Conservation (phyloP, 169 alveolate species). For the Amoebophrya sp. region DNA sequence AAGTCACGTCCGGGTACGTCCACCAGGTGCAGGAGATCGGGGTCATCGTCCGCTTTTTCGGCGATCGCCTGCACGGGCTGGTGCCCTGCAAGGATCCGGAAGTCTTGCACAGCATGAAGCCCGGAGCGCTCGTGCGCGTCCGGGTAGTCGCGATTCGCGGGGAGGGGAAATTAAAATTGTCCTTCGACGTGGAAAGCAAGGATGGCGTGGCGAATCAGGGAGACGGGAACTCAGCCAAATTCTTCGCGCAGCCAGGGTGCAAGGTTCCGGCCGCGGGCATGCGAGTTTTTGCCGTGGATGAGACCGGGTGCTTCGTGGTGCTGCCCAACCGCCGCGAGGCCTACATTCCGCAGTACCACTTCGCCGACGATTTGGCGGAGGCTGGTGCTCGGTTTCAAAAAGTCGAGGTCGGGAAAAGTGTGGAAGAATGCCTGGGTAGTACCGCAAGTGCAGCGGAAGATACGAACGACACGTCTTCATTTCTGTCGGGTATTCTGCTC, state of each 20-base stretch:
- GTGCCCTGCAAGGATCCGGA: neutral
- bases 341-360: neutral
- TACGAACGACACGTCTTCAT: too few relatives aligned
- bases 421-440: neutral
- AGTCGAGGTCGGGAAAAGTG: neutral
- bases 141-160: neutral
- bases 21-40: neutral
- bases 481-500: neutral
- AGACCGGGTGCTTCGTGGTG: neutral
- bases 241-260: neutral
- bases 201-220: neutral
- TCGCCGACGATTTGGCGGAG: neutral
- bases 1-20: neutral
- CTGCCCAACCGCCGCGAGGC: conserved; percentile 9
- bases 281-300: neutral
- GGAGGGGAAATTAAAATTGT: neutral
- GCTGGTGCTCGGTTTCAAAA: neutral
- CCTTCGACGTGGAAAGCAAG: neutral
- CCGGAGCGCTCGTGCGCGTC: neutral
- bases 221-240: neutral
- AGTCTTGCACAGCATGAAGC: neutral
- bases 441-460: neutral
- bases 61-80: neutral
- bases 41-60: neutral
- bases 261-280: neutral